Conservation (phyloP, 495 filamentous ascomycete genomes). For the Umbilicaria muhlenbergii region DNA sequence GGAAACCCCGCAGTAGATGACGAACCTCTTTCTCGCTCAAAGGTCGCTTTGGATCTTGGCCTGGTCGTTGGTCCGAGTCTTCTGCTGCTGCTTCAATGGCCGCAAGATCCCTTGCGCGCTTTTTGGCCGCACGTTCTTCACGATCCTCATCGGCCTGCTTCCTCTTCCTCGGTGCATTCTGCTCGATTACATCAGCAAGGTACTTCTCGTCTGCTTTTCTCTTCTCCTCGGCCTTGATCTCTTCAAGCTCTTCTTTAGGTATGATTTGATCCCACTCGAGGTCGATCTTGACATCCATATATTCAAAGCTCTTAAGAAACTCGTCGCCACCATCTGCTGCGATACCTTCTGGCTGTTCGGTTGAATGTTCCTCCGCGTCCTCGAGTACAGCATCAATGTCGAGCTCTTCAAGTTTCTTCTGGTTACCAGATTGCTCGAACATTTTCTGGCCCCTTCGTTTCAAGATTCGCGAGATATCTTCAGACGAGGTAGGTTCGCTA, state of each 20-base stretch:
- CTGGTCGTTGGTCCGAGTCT: conserved; percentile 39
- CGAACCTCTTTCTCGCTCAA: conserved; percentile 83
- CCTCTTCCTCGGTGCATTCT: conserved; percentile 75
- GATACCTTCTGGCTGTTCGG: conserved; percentile 75
- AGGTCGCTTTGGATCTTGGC: conserved; percentile 68
- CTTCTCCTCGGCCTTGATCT: conserved; percentile 78
- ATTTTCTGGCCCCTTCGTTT: conserved; percentile 90
- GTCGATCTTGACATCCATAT: conserved; percentile 87
- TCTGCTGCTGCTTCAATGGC: conserved; percentile 33
- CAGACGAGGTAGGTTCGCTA: conserved; percentile 66
- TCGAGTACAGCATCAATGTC: conserved; percentile 95
- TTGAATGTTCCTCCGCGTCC: conserved; percentile 90
- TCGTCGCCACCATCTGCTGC: conserved; percentile 86
- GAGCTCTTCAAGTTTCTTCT: conserved; percentile 91
- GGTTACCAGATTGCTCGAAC: conserved; percentile 93
- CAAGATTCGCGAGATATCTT: conserved; percentile 84
- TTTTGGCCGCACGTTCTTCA: conserved; percentile 84
- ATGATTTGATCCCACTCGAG: conserved; percentile 97
- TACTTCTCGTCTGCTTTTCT: conserved; percentile 69
- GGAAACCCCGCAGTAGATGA: conserved; percentile 72
- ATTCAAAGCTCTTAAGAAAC: conserved; percentile 77
- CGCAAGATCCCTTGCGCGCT: conserved; percentile 59
- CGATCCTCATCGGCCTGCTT: conserved; percentile 53
- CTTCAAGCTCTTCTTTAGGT: conserved; percentile 76
- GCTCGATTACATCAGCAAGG: conserved; percentile 65